Base-by-base conservation (phyloP, 2,329 filamentous ascomycete species). In the Teratosphaeria viscida region DNA sequence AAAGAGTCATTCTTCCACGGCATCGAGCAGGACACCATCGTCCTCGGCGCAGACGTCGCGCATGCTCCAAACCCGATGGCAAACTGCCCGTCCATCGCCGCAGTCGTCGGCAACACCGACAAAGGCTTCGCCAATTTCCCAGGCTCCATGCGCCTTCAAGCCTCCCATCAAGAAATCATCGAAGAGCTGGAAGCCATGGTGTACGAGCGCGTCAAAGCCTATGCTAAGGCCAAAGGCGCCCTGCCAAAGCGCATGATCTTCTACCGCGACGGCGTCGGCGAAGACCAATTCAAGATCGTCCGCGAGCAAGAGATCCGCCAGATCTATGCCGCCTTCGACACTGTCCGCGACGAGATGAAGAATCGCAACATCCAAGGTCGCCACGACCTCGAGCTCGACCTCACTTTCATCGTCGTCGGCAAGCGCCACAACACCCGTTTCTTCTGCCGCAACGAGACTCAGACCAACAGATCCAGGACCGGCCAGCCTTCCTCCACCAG, bases 351-450 rank as follows among this genome's bases (percentile, higher is more conserved):
- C 5, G 55, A 57, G 39, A 52, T 57, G 39, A 49, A 52, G 37
- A 37, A 2, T 2, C 39, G 32, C 39, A 29, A 32, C 14, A 12
- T 49, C 3, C 43, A 2, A n/a, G 43, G 43, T 16, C 43, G 43
- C 14, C 43, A 49, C 43, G 43, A 19, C n/a, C 43, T n/a, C 14
- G 2, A 12, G n/a, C 43, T 49, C 1, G 43, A 49, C 2, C n/a
- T 73, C 23, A 72, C 67, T 0, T 64, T 71, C n/a, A 54, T 77
- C 2, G 55, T 62, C 3, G 57, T 53, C 32, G 67, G 64, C 2
- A 76, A 77, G 57, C 67, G 74, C 0, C 76, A 78, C 59, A 65
- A 74, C 56, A 69, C 70, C 0, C 69, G 75, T 1, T 75, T 78
- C 64, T 77, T 71, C 60, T 39, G 29, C 49, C 43, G 43, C 43